A percentile compares a stretch with the other conserved stretches of the same genome.
Evolutionary conservation across 768 basidiomycete genomes (phyloP).

Genomic region (Chiua virens): DNA sequence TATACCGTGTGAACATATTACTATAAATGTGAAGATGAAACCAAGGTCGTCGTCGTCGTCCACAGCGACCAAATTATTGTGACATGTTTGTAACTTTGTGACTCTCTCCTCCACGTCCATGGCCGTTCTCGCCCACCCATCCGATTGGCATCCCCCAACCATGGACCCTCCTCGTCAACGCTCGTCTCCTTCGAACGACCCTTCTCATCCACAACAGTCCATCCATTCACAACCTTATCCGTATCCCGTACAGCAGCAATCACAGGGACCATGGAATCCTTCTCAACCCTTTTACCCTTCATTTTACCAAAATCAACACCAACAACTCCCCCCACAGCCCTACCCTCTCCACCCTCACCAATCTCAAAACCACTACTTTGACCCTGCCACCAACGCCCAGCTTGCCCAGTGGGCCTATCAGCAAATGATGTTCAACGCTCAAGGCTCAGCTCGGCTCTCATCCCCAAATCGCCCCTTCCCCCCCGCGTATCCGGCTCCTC

Average conservation of each 20-base stretch:
- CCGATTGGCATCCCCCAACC: slow-evolving; percentile 72
- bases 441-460: slow-evolving; percentile 42
- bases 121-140: slow-evolving; percentile 77
- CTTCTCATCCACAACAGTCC: slow-evolving; percentile 28
- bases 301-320: slow-evolving; percentile 71
- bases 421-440: slow-evolving; percentile 84
- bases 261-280: slow-evolving; percentile 70
- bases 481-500: slow-evolving; percentile 42
- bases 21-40: no score
- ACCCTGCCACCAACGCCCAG: slow-evolving; percentile 72
- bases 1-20: slow-evolving; percentile 24
- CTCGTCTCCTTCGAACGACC: slow-evolving; percentile 60
- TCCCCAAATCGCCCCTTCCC: slow-evolving; percentile 17
- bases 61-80: slow-evolving; percentile 12
- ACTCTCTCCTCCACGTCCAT: slow-evolving; percentile 43
- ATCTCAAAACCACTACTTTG: slow-evolving; percentile 63
- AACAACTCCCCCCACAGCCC: slow-evolving; percentile 49
- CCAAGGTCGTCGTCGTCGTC: slow-evolving; percentile 3
- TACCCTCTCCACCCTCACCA: slow-evolving; percentile 46
- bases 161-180: slow-evolving; percentile 52
- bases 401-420: slow-evolving; percentile 89
- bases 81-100: slow-evolving; percentile 14
- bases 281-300: slow-evolving; percentile 76
- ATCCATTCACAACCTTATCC: slow-evolving; percentile 46
- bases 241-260: slow-evolving; percentile 69